Percentiles rank a stretch among this genome's conserved stretches.
These are phyloP conservation scores for Salix suchowensis DNA, from an alignment of 345 rosid species.

Conservation along the genomic window DNA sequence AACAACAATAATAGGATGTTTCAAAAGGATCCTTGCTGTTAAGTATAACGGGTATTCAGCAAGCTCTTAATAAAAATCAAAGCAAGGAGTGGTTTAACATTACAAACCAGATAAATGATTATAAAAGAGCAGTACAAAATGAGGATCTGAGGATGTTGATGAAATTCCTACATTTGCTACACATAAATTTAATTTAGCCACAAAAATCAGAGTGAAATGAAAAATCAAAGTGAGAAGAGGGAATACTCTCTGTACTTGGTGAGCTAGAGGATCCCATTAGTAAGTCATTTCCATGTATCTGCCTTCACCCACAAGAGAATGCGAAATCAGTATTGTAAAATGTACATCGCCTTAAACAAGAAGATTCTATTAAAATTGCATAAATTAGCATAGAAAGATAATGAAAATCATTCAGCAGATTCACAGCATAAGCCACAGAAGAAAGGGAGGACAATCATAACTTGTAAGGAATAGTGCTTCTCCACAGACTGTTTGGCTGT, in stretches of 20 bases:
- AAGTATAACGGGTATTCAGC: not conserved
- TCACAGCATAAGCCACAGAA: not conserved
- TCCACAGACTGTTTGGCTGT: not conserved
- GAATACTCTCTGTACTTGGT: slow-evolving; percentile 41
- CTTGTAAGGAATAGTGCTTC: not conserved
- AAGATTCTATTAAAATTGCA: not conserved
- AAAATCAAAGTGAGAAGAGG: slow-evolving; percentile 10
- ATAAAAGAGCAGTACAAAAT: not conserved
- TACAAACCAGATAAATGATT: not conserved
- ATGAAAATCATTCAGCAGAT: not conserved
- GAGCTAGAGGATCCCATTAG: slow-evolving; percentile 19
- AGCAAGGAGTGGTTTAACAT: not conserved
- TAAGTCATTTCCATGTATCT: slow-evolving; percentile 52
- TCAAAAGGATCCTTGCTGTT: not conserved
- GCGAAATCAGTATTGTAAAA: slow-evolving; percentile 23
- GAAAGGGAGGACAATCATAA: not conserved
- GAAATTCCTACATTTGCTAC: not conserved
- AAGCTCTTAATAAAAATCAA: not conserved
- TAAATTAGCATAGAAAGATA: not conserved
- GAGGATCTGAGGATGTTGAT: not conserved
- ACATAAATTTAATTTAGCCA: not conserved
- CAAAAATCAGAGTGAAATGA: slow-evolving; percentile 1
- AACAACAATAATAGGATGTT: not conserved
- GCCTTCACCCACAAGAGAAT: slow-evolving; percentile 63
- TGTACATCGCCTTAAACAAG: not conserved